Evolutionary conservation across 768 basidiomycete genomes (phyloP).

Genomic region (Leccinum truebloodii): DNA sequence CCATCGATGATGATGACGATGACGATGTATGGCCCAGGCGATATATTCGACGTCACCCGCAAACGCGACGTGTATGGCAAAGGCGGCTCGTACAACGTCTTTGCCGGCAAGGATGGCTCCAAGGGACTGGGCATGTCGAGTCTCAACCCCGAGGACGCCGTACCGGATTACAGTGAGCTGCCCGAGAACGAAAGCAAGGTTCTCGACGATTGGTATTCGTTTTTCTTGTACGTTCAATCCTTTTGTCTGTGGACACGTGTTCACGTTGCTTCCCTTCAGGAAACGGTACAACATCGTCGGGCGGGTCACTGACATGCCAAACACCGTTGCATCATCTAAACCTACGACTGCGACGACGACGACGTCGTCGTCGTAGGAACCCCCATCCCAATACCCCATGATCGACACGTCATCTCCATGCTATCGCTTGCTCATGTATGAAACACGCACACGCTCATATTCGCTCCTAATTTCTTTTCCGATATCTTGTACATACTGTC

Average conservation of each 20-base stretch:
- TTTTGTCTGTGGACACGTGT: neutral
- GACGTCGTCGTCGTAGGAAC: neutral
- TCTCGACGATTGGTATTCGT: slow-evolving; percentile 85
- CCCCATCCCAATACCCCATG: neutral
- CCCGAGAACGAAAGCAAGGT: slow-evolving; percentile 73
- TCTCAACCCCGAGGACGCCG: slow-evolving; percentile 80
- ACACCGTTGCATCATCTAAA: slow-evolving; percentile 29
- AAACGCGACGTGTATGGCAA: slow-evolving; percentile 90
- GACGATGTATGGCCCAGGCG: slow-evolving; percentile 41
- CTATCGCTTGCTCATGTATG: neutral
- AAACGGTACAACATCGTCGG: slow-evolving; percentile 91
- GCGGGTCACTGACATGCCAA: slow-evolving; percentile 58
- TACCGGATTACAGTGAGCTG: slow-evolving; percentile 81
- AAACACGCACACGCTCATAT: neutral
- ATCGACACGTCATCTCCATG: neutral
- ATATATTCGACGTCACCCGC: slow-evolving; percentile 84
- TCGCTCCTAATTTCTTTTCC: neutral
- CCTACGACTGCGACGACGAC: too few relatives aligned
- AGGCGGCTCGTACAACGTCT: slow-evolving; percentile 76
- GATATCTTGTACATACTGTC: neutral
- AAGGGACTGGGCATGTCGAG: slow-evolving; percentile 89
- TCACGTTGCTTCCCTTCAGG: slow-evolving; percentile 34
- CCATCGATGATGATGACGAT: neutral
- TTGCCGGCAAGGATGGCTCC: slow-evolving; percentile 94
- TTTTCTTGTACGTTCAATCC: slow-evolving; percentile 69